phyloP scores from a whole-genome alignment of 2,329 filamentous ascomycete genomes.

The Penicillium sp. region DNA sequence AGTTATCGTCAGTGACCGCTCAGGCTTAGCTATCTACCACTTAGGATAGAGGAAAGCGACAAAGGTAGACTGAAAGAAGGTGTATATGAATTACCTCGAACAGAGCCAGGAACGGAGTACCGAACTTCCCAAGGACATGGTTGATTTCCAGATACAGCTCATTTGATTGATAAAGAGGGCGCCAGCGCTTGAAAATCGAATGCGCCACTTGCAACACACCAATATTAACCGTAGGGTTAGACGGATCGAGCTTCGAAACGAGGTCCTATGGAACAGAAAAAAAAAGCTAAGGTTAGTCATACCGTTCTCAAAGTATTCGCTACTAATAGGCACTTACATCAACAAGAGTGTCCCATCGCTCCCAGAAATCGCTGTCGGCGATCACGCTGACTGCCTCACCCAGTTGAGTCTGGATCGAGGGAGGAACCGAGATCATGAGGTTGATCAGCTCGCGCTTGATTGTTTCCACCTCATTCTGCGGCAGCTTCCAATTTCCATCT shows the following conservation, averaged over 20 bases:
- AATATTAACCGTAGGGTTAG: slow-evolving; percentile 83
- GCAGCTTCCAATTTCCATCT: slow-evolving; percentile 89
- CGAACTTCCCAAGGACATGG: slow-evolving; percentile 87
- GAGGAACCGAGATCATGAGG: slow-evolving; percentile 90
- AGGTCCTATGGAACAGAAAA: slow-evolving; percentile 64
- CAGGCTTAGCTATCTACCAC: neutral
- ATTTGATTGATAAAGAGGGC: slow-evolving; percentile 90
- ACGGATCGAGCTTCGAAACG: slow-evolving; percentile 74
- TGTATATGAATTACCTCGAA: slow-evolving; percentile 62
- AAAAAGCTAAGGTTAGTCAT: slow-evolving; percentile 20
- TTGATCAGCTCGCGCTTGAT: slow-evolving; percentile 97
- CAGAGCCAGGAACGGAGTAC: slow-evolving; percentile 77
- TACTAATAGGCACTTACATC: slow-evolving; percentile 57
- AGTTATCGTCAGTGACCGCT: slow-evolving; percentile 18
- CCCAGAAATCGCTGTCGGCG: slow-evolving; percentile 96
- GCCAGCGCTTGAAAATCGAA: slow-evolving; percentile 96
- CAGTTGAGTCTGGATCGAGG: slow-evolving; percentile 87
- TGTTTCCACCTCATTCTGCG: slow-evolving; percentile 76
- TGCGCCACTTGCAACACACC: slow-evolving; percentile 96
- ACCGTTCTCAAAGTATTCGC: neutral
- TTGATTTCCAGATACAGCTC: slow-evolving; percentile 94
- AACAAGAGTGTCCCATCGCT: slow-evolving; percentile 93
- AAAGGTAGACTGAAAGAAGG: neutral
- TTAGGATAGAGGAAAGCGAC: neutral
- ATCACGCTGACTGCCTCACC: slow-evolving; percentile 97